Percentiles rank a stretch among this genome's conserved stretches.
These are phyloP conservation scores for Coemansia sp. DNA, from an alignment of 192 early-diverging fungal genomes.

Conservation along the genomic window DNA sequence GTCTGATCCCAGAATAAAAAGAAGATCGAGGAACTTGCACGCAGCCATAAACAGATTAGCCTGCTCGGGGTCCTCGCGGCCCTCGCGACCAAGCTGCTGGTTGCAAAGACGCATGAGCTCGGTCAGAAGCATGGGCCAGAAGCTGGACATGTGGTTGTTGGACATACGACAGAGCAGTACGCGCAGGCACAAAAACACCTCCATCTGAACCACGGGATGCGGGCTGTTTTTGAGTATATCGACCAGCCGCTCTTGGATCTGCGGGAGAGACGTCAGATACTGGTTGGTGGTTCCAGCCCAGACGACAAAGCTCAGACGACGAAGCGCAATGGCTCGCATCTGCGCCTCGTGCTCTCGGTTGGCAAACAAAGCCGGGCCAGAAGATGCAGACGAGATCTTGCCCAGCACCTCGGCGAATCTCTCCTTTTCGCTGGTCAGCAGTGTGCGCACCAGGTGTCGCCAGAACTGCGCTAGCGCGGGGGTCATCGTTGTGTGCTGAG, in stretches of 20 bases:
- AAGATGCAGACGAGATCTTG: conserved; percentile 65
- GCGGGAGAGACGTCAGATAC: conserved; percentile 72
- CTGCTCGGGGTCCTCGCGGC: conserved; percentile 59
- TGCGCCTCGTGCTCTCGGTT: conserved; percentile 78
- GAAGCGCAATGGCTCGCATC: conserved; percentile 62
- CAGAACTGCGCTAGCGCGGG: conserved; percentile 56
- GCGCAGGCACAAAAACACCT: conserved; percentile 81
- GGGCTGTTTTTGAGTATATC: conserved; percentile 75
- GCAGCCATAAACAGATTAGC: conserved; percentile 71
- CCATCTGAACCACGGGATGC: conserved; percentile 69
- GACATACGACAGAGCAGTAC: conserved; percentile 77
- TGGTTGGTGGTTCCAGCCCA: conserved; percentile 73
- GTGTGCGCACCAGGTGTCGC: conserved; percentile 64
- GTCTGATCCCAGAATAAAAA: conserved; percentile 77
- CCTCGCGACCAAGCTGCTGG: conserved; percentile 24
- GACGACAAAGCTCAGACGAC: conserved; percentile 78
- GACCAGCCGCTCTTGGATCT: conserved; percentile 83
- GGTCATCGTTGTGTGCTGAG: conserved; percentile 29
- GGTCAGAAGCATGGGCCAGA: conserved; percentile 88
- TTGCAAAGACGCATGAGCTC: conserved; percentile 64
- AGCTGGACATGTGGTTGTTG: conserved; percentile 77
- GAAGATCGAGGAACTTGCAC: conserved; percentile 85
- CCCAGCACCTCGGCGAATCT: conserved; percentile 67
- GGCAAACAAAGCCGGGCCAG: conserved; percentile 68
- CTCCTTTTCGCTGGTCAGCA: conserved; percentile 76